Evolutionary conservation across 495 filamentous ascomycete genomes (phyloP).

Genomic region (Annulohypoxylon stygium): DNA sequence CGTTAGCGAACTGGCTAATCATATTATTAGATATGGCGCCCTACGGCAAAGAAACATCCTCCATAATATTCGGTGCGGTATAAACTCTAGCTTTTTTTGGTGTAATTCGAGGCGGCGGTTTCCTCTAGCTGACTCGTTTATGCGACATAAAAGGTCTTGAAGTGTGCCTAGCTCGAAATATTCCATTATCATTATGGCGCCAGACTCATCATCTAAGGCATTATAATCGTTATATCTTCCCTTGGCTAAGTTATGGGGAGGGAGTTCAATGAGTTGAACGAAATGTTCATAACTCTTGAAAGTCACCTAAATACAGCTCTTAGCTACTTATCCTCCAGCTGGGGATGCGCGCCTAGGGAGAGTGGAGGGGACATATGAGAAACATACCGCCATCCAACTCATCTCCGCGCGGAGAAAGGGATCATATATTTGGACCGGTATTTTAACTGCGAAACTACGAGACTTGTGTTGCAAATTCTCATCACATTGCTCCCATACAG

Average conservation of each 20-base stretch:
- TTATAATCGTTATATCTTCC: conserved; percentile 18
- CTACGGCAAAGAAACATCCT: conserved; percentile 39
- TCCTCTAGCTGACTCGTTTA: conserved; percentile 25
- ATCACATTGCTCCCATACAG: conserved; percentile 13
- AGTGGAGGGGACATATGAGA: neutral
- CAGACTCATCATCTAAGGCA: neutral
- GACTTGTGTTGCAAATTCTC: neutral
- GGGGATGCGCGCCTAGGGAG: neutral
- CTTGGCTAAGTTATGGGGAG: neutral
- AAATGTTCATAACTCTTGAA: conserved; percentile 32
- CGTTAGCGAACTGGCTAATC: conserved; percentile 2
- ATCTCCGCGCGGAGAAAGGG: conserved; percentile 26
- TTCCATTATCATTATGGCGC: conserved; percentile 33
- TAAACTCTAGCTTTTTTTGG: conserved; percentile 31
- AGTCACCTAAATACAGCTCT: conserved; percentile 9
- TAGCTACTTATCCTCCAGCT: neutral
- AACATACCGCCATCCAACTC: conserved; percentile 25
- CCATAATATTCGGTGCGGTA: conserved; percentile 36
- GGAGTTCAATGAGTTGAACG: conserved; percentile 15
- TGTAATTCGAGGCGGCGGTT: conserved; percentile 8
- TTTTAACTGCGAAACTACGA: conserved; percentile 32
- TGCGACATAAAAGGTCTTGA: conserved; percentile 27
- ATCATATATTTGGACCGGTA: conserved; percentile 9
- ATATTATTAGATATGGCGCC: neutral
- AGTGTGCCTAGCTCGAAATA: conserved; percentile 33